Base-by-base conservation (phyloP, 2,329 filamentous ascomycete genomes). In the Penicillium sp. region DNA sequence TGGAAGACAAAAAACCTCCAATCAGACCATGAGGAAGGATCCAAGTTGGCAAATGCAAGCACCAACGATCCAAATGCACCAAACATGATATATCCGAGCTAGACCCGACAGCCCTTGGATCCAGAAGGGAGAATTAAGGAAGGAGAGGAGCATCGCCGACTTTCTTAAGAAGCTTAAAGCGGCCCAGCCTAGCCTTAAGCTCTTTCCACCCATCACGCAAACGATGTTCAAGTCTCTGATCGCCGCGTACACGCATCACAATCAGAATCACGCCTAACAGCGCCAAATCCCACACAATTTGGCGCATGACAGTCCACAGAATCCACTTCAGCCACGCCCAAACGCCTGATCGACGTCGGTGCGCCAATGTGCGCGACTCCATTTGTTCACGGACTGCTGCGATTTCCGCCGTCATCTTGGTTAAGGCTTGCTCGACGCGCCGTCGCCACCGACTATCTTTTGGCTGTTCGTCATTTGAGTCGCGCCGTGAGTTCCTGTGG, bases 361-460 rank as follows among this genome's bases (percentile, higher is more conserved):
- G 82, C 75, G 88, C 88, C 60, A 93, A 83, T 12, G 88, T 81
- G 0, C 89, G 85, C 0, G 85, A 82, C 49, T 90, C 87, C 61
- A 97, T 87, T 68, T 97, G 92, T 73, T 99, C 94, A 33, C 94
- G 83, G 56, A 97, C 74, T 0, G 94, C 94, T 1, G 94, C 92
- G 29, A 99, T 85, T 73, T 99, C 94, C 15, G 91, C 88, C 5
- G 92, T 95, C 75, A 97, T 85, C 63, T 91, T 89, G 51, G 93
- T 89, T 51, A 97, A 80, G 21, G 90, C 89, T 41, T 86, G 83
- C 74, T 97, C 93, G 56, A 97, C 87, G 62, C 88, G 86, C 54
- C 83, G 85, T 47, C 88, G 86, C 90, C 91, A 96, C 65, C 84
- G 85, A 55, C 75, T 60, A 28, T 60, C 85, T 63, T 90, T 89